Base-by-base conservation (phyloP, 2,329 filamentous ascomycete species). In the Phaeoacremonium minimum region DNA sequence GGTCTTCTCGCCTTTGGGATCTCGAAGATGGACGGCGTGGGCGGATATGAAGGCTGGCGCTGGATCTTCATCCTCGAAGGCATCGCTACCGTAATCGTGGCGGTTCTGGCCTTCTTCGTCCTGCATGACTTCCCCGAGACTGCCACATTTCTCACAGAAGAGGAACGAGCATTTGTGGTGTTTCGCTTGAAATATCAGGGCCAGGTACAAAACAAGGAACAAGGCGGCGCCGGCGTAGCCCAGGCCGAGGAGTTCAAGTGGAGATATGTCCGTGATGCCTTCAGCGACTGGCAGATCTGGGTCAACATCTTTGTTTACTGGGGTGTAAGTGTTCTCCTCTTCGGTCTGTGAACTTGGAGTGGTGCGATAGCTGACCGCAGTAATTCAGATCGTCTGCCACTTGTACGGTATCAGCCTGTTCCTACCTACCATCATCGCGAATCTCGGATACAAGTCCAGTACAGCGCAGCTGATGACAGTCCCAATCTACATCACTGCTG, bases 111-210 rank as follows among this genome's bases (percentile, higher is more conserved):
- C 1, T 89, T 84, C 60, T 90, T 79, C 66, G 67, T 81, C 44
- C 76, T 94, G 1, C 74, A 86, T 47, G 87, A 95, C 50, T 94
- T 88, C 47, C 89, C 89, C 0, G 86, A 88, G 44, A 79, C 85
- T 16, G 86, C 87, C 1, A 73, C 49, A 0, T 95, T 94, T 53
- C 69, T 95, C 15, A 80, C 77, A 0, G 73, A 79, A 7, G 74
- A 78, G 20, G 87, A 95, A 48, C 75, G 83, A 4, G 74, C 71
- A 1, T 80, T 87, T 32, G 83, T 93, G 0, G 64, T 88, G 3
- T 74, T 76, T 13, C 75, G 88, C 1, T 66, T 95, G 15, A 81
- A 80, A 41, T 73, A 73, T 14, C 87, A 94, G 66, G 63, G 61
- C 6, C 63, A 67, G 38, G 48, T 49, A 15, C 35, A 22, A 19